phyloP scores from a whole-genome alignment of 768 basidiomycete genomes.

The Lanmaoa rubissima region DNA sequence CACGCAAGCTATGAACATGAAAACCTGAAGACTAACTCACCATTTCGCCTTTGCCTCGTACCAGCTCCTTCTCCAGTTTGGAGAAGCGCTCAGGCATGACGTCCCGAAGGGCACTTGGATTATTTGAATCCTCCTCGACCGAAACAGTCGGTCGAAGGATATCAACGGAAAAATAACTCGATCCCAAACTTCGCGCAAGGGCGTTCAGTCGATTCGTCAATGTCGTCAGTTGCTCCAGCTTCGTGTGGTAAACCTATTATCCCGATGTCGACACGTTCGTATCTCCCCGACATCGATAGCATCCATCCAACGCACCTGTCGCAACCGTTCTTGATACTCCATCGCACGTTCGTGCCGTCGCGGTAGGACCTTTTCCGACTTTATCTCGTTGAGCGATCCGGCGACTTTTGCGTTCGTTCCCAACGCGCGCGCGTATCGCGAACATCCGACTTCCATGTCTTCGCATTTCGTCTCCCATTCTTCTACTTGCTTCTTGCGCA shows the following conservation, averaged over 20 bases:
- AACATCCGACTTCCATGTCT: conserved; percentile 59
- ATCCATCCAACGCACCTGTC: conserved; percentile 55
- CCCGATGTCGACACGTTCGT: conserved; percentile 20
- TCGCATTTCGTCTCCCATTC: conserved; percentile 65
- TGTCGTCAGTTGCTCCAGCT: conserved; percentile 71
- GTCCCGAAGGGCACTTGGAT: conserved; percentile 51
- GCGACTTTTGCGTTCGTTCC: conserved; percentile 70
- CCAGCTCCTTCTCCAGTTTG: conserved; percentile 79
- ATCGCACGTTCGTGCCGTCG: conserved; percentile 64
- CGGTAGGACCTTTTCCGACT: conserved; percentile 72
- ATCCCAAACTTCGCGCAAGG: conserved; percentile 59
- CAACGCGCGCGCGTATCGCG: conserved; percentile 64
- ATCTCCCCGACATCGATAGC: background rate
- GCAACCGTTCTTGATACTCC: conserved; percentile 72
- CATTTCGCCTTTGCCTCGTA: conserved; percentile 83
- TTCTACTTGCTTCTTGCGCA: conserved; percentile 74
- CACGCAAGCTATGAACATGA: background rate
- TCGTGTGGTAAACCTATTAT: conserved; percentile 66
- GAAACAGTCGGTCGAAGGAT: conserved; percentile 48
- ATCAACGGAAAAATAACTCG: conserved; percentile 57
- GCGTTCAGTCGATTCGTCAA: conserved; percentile 62
- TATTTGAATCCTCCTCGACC: conserved; percentile 38
- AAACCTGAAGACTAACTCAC: conserved; percentile 42
- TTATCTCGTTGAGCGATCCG: conserved; percentile 62
- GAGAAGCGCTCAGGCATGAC: conserved; percentile 80